Evolutionary conservation across 331 rosid species (phyloP).

Genomic region (Acacia pycnantha): DNA sequence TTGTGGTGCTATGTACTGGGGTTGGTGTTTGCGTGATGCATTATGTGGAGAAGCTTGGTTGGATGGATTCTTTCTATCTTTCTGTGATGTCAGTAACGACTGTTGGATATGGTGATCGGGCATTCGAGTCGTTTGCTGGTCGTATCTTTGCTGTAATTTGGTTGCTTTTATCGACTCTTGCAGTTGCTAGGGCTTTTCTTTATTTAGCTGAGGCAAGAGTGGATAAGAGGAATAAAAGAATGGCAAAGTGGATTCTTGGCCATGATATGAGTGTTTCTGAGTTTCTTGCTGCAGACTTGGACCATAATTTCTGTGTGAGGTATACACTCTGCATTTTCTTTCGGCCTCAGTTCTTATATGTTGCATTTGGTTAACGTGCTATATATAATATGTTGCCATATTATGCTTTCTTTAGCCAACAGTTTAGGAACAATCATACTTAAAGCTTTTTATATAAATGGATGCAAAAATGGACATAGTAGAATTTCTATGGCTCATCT

Average conservation of each 20-base stretch:
- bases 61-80: slow-evolving; percentile 94
- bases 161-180: slow-evolving; percentile 93
- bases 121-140: slow-evolving; percentile 74
- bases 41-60: slow-evolving; percentile 75
- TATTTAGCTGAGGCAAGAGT: slow-evolving; percentile 97
- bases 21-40: slow-evolving; percentile 79
- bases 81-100: slow-evolving; percentile 98
- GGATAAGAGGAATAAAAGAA: slow-evolving; percentile 87
- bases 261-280: slow-evolving; percentile 91
- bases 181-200: slow-evolving; percentile 90
- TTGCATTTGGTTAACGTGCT: slow-evolving; percentile 11
- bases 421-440: background rate
- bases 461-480: slow-evolving; percentile 11
- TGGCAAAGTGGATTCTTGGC: slow-evolving; percentile 98
- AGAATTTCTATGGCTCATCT: background rate
- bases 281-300: slow-evolving; percentile 96
- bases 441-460: background rate
- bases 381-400: background rate
- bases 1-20: slow-evolving; percentile 87
- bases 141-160: slow-evolving; percentile 88
- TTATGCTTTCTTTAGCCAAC: background rate
- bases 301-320: slow-evolving; percentile 95
- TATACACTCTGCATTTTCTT: slow-evolving; percentile 27
- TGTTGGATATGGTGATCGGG: slow-evolving; percentile 90
- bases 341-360: background rate